Evolutionary conservation across 176 grass and related monocot genomes (phyloP).

Genomic region (Secale cereale): DNA sequence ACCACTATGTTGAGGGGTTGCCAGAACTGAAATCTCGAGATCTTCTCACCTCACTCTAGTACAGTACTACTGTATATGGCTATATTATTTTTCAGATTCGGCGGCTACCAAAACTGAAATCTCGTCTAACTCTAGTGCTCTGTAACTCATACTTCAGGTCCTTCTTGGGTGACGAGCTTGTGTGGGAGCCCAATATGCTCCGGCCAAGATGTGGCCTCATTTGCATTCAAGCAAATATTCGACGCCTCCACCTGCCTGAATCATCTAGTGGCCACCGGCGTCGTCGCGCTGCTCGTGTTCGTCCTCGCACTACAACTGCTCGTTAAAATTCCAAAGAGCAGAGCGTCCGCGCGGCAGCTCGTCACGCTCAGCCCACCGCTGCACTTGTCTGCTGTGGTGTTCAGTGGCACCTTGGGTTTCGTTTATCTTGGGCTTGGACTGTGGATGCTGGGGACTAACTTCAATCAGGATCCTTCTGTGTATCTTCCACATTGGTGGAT

Average conservation of each 20-base stretch:
- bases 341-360: not conserved
- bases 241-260: conserved; percentile 71
- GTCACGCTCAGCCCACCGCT: conserved; percentile 22
- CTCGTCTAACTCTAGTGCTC: not conserved
- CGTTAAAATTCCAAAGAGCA: conserved; percentile 33
- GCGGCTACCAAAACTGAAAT: not conserved
- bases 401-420: conserved; percentile 46
- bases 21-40: not conserved
- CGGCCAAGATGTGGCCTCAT: conserved; percentile 19
- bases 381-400: conserved; percentile 14
- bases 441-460: conserved; percentile 51
- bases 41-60: not conserved
- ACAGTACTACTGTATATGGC: not conserved
- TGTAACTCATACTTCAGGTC: conserved; percentile 26
- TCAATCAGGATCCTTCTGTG: not conserved
- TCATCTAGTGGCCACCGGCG: conserved; percentile 27
- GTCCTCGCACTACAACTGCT: conserved; percentile 35
- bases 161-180: conserved; percentile 30
- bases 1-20: not conserved
- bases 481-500: conserved; percentile 49
- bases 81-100: not conserved
- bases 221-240: not conserved
- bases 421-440: conserved; percentile 40
- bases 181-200: conserved; percentile 40
- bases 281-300: conserved; percentile 4